phyloP scores from a whole-genome alignment of 495 filamentous ascomycete species.

The Apodospora peruviana region DNA sequence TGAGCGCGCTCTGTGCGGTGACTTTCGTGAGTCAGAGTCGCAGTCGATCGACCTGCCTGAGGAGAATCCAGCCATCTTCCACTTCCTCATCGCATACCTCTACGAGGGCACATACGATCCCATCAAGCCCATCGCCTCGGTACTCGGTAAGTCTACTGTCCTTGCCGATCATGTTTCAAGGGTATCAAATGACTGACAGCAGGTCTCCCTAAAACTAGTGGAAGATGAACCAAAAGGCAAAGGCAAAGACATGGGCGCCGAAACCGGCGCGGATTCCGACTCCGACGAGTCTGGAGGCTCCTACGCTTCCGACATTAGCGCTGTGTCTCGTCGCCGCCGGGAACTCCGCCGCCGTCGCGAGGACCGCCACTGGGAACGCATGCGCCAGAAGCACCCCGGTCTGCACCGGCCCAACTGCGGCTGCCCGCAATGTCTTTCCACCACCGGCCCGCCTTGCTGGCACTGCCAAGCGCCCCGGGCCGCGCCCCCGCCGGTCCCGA shows the following conservation, averaged over 20 bases:
- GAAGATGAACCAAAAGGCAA: slow-evolving; percentile 35
- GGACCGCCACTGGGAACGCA: slow-evolving; percentile 31
- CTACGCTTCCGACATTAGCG: slow-evolving; percentile 29
- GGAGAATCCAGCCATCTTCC: slow-evolving; percentile 44
- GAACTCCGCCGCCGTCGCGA: slow-evolving; percentile 30
- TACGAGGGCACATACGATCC: slow-evolving; percentile 45
- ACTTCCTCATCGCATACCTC: slow-evolving; percentile 43
- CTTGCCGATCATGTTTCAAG: background rate
- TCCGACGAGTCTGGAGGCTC: slow-evolving; percentile 25
- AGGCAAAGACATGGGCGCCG: slow-evolving; percentile 17
- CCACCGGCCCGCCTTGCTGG: slow-evolving; percentile 37
- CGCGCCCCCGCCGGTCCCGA: slow-evolving; percentile 23
- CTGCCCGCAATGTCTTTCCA: slow-evolving; percentile 32
- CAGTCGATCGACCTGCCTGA: slow-evolving; percentile 42
- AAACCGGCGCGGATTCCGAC: slow-evolving; percentile 25
- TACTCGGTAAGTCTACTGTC: slow-evolving; percentile 23
- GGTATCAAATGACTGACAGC: background rate
- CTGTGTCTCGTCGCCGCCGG: slow-evolving; percentile 26
- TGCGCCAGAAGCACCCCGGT: slow-evolving; percentile 35
- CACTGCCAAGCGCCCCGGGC: slow-evolving; percentile 36
- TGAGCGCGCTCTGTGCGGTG: slow-evolving; percentile 36
- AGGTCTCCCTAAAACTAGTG: slow-evolving; percentile 18
- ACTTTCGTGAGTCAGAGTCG: slow-evolving; percentile 33
- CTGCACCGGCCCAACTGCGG: slow-evolving; percentile 36
- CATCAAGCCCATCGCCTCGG: slow-evolving; percentile 32